Conservation (phyloP, 148 eudicot genomes). For the Tetragonia tetragonoides region DNA sequence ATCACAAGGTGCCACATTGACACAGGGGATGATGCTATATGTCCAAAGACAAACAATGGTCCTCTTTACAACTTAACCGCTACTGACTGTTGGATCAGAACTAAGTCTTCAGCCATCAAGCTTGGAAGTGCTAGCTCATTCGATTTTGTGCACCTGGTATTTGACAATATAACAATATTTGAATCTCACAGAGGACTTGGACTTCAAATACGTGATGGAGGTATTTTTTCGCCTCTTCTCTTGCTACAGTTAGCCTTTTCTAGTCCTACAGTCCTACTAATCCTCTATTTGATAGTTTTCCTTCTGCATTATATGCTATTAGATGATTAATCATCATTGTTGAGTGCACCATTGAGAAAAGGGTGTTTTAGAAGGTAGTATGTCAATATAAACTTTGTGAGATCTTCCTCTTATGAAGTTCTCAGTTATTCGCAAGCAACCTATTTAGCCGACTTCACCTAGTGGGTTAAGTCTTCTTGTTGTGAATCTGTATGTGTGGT, state of each 20-base stretch:
- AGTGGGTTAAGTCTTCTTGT: too few species aligned
- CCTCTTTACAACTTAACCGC: conserved; percentile 87
- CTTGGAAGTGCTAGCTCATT: conserved; percentile 90
- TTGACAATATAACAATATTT: conserved; percentile 75
- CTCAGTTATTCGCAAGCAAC: too few species aligned
- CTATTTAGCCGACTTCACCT: too few species aligned
- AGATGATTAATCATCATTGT: background rate
- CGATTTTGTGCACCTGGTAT: conserved; percentile 61
- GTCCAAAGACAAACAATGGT: conserved; percentile 76
- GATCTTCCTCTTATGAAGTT: too few species aligned
- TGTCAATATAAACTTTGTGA: too few species aligned
- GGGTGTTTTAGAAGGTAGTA: too few species aligned
- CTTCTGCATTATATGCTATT: background rate
- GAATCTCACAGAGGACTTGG: conserved; percentile 96
- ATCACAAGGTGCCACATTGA: conserved; percentile 84
- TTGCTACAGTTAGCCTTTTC: background rate
- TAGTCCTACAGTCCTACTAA: background rate
- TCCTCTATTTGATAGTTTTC: background rate
- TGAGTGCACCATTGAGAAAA: background rate
- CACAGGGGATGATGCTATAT: conserved; percentile 97
- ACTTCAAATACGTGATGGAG: conserved; percentile 96
- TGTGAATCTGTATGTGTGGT: too few species aligned
- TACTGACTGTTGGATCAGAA: conserved; percentile 82
- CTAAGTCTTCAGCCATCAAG: conserved; percentile 94
- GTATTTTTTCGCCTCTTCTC: conserved; percentile 31